Conservation (phyloP, 345 rosid species). For the Triadica sebifera region DNA sequence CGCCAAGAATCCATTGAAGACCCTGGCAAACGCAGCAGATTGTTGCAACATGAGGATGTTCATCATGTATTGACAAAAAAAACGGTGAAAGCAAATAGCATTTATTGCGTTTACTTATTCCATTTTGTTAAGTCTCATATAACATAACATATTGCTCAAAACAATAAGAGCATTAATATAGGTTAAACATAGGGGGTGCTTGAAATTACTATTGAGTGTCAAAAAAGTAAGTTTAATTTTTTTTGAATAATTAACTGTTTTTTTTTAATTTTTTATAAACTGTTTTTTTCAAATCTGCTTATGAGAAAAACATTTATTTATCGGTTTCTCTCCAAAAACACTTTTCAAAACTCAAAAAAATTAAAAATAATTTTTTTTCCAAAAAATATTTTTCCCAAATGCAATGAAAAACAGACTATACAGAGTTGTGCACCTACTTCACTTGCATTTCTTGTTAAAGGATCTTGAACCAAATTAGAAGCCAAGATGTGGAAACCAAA, state of each 20-base stretch:
- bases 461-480: background rate
- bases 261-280: no score
- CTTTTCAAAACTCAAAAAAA: no score
- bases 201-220: no score
- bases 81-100: background rate
- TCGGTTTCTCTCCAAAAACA: no score
- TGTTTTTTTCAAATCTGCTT: no score
- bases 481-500: background rate
- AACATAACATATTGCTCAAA: background rate
- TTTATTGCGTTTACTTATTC: background rate
- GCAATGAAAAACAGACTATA: no score
- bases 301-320: no score
- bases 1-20: constrained; percentile 14
- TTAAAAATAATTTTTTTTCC: no score
- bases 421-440: background rate
- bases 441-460: background rate
- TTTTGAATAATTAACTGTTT: no score
- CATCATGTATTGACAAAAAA: constrained; percentile 1
- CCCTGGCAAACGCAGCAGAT: constrained; percentile 20
- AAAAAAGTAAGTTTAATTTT: no score
- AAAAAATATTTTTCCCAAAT: no score
- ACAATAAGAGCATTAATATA: background rate
- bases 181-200: no score
- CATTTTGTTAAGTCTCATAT: background rate
- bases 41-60: constrained; percentile 9